Base-by-base conservation (phyloP, 1,284 basidiomycete species). In the Megacollybia platyphylla region DNA sequence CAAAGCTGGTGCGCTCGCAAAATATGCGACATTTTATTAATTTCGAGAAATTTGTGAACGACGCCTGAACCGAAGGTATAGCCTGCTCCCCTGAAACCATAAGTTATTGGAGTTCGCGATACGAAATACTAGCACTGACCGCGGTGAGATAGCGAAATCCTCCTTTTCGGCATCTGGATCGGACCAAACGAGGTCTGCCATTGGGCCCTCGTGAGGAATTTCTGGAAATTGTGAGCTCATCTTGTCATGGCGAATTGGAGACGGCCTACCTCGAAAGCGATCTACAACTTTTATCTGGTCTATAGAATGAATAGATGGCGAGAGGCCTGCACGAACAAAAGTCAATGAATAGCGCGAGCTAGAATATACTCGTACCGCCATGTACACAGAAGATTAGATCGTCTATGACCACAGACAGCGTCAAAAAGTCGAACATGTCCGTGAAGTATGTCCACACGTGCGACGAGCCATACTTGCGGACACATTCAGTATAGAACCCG, bases 151-250 rank as follows among this genome's bases (percentile, higher is more conserved):
- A 34, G 94, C 94, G 60, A 97, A 98, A 57, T 98, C 96, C 60
- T 97, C 94, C 61, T 97, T 97, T 61, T 97, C 94, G 36, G 91
- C 83, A 66, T 99, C 96, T 27, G 96, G 96, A 71, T 99, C 96
- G 36, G 92, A 97, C 96, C 96, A 99, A 2, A 99, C 96, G 18
- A 99, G 73, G 70, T 99, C 96, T n/a, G 94, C 94, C 92, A 99
- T 98, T 4, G 96, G 94, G 1, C 96, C 96, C 65, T 99, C 96
- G 57, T 98, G 96, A 35, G 96, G 96, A 48, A 99, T 97, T 69
- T 99, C 96, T 88, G 58, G 29, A 36, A 43, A 44, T 49, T 18
- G 27, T 20, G 26, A 41, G 44, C 34, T 41, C 44, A 51, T 52
- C 45, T 54, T 46, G 51, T 53, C 52, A 47, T 46, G 54, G 46